Base-by-base conservation (phyloP, 768 basidiomycete genomes). In the Erythrobasidium yunnanense region DNA sequence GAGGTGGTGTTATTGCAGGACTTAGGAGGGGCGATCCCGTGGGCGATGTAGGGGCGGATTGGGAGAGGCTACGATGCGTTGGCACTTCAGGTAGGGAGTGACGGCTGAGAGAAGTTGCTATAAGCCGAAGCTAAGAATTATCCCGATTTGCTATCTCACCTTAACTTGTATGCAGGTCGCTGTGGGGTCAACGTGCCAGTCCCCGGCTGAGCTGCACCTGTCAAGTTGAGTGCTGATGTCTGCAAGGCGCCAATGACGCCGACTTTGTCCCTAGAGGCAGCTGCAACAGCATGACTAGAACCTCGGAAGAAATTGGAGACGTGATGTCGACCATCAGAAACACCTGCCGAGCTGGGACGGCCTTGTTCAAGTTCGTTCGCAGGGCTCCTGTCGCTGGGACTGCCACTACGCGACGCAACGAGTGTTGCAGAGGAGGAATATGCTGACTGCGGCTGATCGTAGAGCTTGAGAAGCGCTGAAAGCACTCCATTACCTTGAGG, bases 161-260 rank as follows among this genome's bases (percentile, higher is more conserved):
- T 32, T 4, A 66, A 25, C 18, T 30, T 25, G 30, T 18, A 38
- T 15, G 38, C 65, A 22, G 38, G 45, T 27, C 47, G 2, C 30
- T 66, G 25, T 2, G 30, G 52, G 13, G 33, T 46, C 25, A 55
- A 50, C 13, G 66, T 42, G n/a, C 53, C 38, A 23, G 33, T 54
- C 6, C 25, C 47, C 11, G 68, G 67, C 7, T 23, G 34, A 1
- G 68, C 67, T n/a, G 62, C 54, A 3, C 66, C 68, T 25, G 68
- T 54, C 2, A 67, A 35, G 34, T 29, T 49, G 7, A 55, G 25
- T 3, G 47, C 52, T 20, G 35, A 20, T 17, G 52, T 45, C 5
- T 55, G 53, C 23, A 68, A 47, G 8, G 67, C 67, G 30, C 52
- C 65, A 27, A 66, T 42, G 20, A 68, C 50, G 29, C 67, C 67